Percentiles rank a stretch among this genome's conserved stretches.
Evolutionary conservation across 2,329 filamentous ascomycete species (phyloP).

Genomic region (Penicillium digitatum): DNA sequence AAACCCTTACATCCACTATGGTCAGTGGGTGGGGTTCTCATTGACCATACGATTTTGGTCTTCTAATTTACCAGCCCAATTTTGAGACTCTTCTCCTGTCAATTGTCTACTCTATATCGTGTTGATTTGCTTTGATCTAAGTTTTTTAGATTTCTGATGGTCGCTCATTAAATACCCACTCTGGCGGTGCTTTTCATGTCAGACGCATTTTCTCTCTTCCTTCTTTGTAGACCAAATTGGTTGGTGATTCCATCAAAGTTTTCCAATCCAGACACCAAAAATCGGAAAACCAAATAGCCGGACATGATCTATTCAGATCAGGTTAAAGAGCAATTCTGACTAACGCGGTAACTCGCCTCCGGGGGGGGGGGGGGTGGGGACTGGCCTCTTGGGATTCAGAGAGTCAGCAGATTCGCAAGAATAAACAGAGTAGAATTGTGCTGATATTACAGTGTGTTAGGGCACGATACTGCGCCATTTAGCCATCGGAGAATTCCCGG

Average conservation of each 20-base stretch:
- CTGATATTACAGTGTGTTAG: not conserved
- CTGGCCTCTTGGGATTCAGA: not conserved
- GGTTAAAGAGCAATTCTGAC: not conserved
- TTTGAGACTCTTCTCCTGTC: not conserved
- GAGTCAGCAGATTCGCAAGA: not conserved
- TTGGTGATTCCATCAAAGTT: not conserved
- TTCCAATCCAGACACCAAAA: too few species aligned
- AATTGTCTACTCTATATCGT: not conserved
- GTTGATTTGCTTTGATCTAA: not conserved
- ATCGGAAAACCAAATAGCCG: not conserved
- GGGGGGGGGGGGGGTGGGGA: not conserved
- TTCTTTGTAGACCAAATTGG: not conserved
- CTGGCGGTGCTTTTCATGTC: not conserved
- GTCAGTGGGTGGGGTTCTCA: not conserved
- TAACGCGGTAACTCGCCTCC: not conserved
- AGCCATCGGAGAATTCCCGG: slow-evolving; percentile 2
- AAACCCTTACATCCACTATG: not conserved
- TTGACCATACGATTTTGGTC: not conserved
- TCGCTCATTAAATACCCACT: slow-evolving; percentile 6
- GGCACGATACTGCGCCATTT: not conserved
- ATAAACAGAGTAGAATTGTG: not conserved
- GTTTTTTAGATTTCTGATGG: not conserved
- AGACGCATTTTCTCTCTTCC: not conserved
- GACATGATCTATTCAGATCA: not conserved
- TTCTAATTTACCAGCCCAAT: not conserved